Conservation (phyloP, 257 asterid genomes). For the Solanum commersonii region DNA sequence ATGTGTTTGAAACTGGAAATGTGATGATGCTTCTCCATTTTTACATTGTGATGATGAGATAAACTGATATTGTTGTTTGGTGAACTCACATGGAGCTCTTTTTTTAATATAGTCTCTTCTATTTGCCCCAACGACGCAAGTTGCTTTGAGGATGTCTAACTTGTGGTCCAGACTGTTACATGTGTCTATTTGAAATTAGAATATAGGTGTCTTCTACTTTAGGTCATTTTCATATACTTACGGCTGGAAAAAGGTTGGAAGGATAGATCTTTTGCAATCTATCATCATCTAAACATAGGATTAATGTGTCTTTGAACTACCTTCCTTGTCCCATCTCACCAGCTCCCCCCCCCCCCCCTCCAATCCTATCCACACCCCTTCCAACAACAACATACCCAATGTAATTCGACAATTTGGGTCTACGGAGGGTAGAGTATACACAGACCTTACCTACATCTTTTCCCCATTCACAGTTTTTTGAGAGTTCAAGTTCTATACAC, state of each 20-base stretch:
- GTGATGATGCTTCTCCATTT: background rate
- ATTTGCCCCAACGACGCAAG: background rate
- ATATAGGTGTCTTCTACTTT: conserved; percentile 1
- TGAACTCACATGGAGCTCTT: background rate
- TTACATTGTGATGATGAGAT: background rate
- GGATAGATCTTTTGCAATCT: background rate
- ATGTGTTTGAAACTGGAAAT: background rate
- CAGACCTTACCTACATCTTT: background rate
- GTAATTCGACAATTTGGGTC: background rate
- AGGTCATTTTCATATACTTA: background rate
- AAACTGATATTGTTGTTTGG: background rate
- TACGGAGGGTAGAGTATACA: background rate
- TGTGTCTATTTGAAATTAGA: background rate
- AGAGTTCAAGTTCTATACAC: background rate
- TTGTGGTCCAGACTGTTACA: background rate
- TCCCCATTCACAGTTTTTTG: background rate
- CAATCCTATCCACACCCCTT: background rate
- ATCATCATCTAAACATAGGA: background rate
- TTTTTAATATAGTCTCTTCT: background rate
- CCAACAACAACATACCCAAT: background rate
- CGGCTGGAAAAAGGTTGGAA: background rate
- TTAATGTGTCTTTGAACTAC: background rate
- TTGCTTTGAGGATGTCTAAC: background rate
- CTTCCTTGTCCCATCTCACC: background rate
- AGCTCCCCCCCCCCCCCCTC: background rate